phyloP scores from a whole-genome alignment of 352 stramenopile species.

The Globisporangium emineosum region DNA sequence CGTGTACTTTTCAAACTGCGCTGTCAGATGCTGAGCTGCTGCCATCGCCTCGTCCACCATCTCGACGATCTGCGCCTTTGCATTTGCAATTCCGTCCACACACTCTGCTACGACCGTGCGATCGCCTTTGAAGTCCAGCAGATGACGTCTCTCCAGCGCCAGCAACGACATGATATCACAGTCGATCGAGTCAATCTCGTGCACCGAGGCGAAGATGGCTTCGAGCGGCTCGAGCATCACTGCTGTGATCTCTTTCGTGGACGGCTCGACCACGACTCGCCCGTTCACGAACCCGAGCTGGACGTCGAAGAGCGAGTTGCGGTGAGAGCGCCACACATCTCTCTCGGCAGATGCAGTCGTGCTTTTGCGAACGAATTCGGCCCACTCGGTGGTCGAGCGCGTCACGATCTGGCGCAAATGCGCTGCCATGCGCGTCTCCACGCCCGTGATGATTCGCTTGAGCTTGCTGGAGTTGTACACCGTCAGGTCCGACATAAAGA shows the following conservation, averaged over 20 bases:
- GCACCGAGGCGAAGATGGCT: conserved; percentile 64
- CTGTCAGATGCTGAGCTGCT: conserved; percentile 56
- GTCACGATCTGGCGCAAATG: conserved; percentile 79
- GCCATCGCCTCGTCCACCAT: conserved; percentile 66
- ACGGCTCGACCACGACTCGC: conserved; percentile 59
- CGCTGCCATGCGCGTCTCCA: conserved; percentile 84
- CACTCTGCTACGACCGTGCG: conserved; percentile 44
- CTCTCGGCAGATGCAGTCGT: conserved; percentile 12
- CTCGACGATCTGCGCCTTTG: conserved; percentile 51
- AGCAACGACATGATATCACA: conserved; percentile 90
- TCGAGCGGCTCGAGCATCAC: conserved; percentile 82
- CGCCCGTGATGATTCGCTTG: conserved; percentile 72
- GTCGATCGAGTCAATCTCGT: conserved; percentile 85
- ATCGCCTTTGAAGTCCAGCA: conserved; percentile 54
- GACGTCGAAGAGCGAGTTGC: conserved; percentile 82
- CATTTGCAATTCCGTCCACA: conserved; percentile 36
- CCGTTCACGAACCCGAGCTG: conserved; percentile 53
- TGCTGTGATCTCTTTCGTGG: conserved; percentile 60
- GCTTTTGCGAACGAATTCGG: conserved; percentile 43
- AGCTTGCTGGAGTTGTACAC: conserved; percentile 60
- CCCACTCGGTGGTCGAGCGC: conserved; percentile 54
- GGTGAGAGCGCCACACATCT: conserved; percentile 44
- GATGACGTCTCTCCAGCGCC: conserved; percentile 49
- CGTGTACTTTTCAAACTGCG: conserved; percentile 75
- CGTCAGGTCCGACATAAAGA: conserved; percentile 84